A percentile compares a stretch with the other conserved stretches of the same genome.
Evolutionary conservation across 1,284 basidiomycete genomes (phyloP).

Genomic region (Ustilago esculenta): DNA sequence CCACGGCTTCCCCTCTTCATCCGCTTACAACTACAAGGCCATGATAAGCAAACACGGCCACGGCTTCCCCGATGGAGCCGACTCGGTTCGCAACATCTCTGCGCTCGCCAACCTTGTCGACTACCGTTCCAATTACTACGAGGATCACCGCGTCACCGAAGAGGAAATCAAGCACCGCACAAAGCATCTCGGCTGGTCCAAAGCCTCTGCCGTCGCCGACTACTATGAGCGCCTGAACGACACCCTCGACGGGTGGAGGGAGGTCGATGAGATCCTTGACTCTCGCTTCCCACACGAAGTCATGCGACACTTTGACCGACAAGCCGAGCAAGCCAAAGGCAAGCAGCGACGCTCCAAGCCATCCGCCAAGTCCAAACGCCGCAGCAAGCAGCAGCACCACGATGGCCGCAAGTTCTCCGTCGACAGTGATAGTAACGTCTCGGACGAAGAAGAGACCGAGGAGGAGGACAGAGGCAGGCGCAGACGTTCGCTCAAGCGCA

Average conservation of each 20-base stretch:
- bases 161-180: constrained; percentile 51
- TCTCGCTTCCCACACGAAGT: constrained; percentile 64
- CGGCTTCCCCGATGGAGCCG: constrained; percentile 49
- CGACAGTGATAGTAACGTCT: constrained; percentile 50
- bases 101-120: constrained; percentile 60
- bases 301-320: constrained; percentile 56
- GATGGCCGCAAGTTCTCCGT: constrained; percentile 11
- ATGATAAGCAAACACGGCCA: constrained; percentile 49
- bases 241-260: constrained; percentile 63
- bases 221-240: constrained; percentile 62
- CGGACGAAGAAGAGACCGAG: constrained; percentile 54
- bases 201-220: constrained; percentile 38
- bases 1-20: constrained; percentile 34
- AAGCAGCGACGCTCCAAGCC: constrained; percentile 18
- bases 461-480: constrained; percentile 31
- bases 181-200: constrained; percentile 33
- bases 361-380: constrained; percentile 25
- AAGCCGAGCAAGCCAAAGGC: constrained; percentile 13
- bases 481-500: constrained; percentile 34
- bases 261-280: constrained; percentile 65
- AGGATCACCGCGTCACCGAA: constrained; percentile 46
- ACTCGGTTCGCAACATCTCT: constrained; percentile 57
- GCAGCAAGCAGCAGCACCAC: constrained; percentile 6
- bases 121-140: constrained; percentile 58
- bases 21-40: constrained; percentile 35